phyloP scores from a whole-genome alignment of 225 moss, liverwort and hornwort genomes.

The Anthoceros angustus region DNA sequence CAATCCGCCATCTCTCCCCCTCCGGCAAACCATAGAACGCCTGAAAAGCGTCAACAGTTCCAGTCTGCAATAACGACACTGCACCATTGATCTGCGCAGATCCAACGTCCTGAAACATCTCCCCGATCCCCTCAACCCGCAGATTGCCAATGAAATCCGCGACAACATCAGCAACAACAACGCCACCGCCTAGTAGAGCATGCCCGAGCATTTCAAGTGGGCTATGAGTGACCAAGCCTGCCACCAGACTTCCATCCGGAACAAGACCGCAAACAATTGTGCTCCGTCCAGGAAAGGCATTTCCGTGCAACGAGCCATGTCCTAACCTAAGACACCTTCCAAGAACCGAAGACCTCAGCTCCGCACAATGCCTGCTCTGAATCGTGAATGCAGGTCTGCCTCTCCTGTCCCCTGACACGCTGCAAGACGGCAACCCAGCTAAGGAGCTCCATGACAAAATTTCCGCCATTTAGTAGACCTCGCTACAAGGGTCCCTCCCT shows the following conservation, averaged over 20 bases:
- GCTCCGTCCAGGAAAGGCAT: not conserved
- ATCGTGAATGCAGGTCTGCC: not conserved
- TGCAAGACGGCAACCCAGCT: not conserved
- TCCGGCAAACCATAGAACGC: constrained; percentile 24
- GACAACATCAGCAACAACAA: not conserved
- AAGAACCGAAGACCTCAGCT: not conserved
- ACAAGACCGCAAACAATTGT: not conserved
- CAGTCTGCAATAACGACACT: not conserved
- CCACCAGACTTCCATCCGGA: not conserved
- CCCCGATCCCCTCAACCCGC: not conserved
- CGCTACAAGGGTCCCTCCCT: not conserved
- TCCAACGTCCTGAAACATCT: not conserved
- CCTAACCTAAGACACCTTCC: not conserved
- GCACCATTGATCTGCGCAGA: not conserved
- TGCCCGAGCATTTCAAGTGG: not conserved
- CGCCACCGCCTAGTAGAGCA: not conserved
- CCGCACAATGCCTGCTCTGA: not conserved
- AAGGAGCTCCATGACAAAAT: not conserved
- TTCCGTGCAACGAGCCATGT: not conserved
- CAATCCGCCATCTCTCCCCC: constrained; percentile 22
- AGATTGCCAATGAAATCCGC: not conserved
- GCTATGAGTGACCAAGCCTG: not conserved
- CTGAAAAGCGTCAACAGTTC: not conserved
- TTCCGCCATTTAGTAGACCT: not conserved
- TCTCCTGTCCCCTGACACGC: not conserved